These are phyloP conservation scores for Aspergillus coremiiformis DNA, from an alignment of 495 filamentous ascomycete species.

Conservation along the genomic window DNA sequence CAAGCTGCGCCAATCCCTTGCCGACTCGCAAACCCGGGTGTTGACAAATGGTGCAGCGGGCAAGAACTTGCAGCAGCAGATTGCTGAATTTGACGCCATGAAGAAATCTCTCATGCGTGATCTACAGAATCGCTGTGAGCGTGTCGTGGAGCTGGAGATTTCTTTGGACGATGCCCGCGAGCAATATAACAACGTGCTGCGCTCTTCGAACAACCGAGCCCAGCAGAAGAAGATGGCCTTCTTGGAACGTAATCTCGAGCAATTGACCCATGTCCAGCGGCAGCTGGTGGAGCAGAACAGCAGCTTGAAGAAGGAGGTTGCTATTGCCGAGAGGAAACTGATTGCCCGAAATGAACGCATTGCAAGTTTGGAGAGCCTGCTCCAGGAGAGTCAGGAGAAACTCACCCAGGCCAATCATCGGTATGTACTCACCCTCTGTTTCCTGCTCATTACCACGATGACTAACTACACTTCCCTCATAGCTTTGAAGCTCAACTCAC, in stretches of 20 bases:
- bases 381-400: slow-evolving; percentile 97
- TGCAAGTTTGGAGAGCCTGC: slow-evolving; percentile 77
- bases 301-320: slow-evolving; percentile 95
- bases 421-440: slow-evolving; percentile 45
- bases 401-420: slow-evolving; percentile 90
- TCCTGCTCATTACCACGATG: neutral
- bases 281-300: slow-evolving; percentile 98
- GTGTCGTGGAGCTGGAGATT: slow-evolving; percentile 96
- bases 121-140: slow-evolving; percentile 94
- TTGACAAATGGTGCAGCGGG: slow-evolving; percentile 62
- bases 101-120: slow-evolving; percentile 99
- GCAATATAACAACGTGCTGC: slow-evolving; percentile 96
- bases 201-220: slow-evolving; percentile 90
- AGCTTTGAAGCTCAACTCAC: slow-evolving; percentile 97
- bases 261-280: slow-evolving; percentile 91
- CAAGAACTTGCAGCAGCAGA: slow-evolving; percentile 95
- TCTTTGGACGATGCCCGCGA: slow-evolving; percentile 93
- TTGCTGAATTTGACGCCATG: slow-evolving; percentile 97
- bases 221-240: slow-evolving; percentile 99
- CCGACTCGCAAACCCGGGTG: slow-evolving; percentile 63
- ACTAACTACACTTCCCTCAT: slow-evolving; percentile 8
- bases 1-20: slow-evolving; percentile 63
- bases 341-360: slow-evolving; percentile 96
- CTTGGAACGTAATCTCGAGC: slow-evolving; percentile 94
- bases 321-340: slow-evolving; percentile 94